phyloP scores from a whole-genome alignment of 805 yeast genomes.

The Candida corydali region DNA sequence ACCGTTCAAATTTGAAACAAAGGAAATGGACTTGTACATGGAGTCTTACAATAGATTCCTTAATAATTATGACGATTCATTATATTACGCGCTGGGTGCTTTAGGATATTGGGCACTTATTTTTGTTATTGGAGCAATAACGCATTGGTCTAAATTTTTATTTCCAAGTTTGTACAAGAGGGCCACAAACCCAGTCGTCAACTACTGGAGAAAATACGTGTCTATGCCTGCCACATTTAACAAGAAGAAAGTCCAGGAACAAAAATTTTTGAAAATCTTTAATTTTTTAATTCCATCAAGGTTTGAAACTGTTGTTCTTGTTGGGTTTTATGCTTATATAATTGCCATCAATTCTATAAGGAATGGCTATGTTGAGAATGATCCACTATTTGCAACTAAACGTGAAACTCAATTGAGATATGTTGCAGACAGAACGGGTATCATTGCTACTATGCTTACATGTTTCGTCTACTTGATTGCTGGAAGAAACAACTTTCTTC shows the following conservation, averaged over 20 bases:
- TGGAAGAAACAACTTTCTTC: constrained; percentile 58
- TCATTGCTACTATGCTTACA: constrained; percentile 37
- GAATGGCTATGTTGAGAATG: constrained; percentile 10
- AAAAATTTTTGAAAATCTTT: constrained; percentile 3
- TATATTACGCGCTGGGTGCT: constrained; percentile 36
- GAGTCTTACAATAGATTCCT: constrained; percentile 15
- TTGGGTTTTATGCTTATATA: constrained; percentile 16
- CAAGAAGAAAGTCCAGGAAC: constrained; percentile 28
- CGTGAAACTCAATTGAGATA: constrained; percentile 24
- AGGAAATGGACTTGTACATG: constrained; percentile 10
- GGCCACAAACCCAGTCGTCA: constrained; percentile 24
- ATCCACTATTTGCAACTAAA: constrained; percentile 21
- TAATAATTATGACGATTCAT: constrained; percentile 20
- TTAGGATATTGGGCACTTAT: constrained; percentile 48
- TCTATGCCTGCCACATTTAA: constrained; percentile 30
- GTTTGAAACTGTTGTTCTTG: constrained; percentile 27
- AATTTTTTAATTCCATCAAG: constrained; percentile 30
- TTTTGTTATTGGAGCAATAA: constrained; percentile 35
- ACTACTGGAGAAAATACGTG: constrained; percentile 21
- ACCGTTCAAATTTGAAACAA: constrained; percentile 23
- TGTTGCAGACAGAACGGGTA: constrained; percentile 50
- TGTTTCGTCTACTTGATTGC: constrained; percentile 57
- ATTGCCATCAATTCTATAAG: constrained; percentile 14
- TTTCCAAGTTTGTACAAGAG: constrained; percentile 32
- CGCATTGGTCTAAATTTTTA: constrained; percentile 39